Percentiles rank a stretch among this genome's conserved stretches.
phyloP scores from a whole-genome alignment of 177 flowering plant species.

The Vitis hybrid region DNA sequence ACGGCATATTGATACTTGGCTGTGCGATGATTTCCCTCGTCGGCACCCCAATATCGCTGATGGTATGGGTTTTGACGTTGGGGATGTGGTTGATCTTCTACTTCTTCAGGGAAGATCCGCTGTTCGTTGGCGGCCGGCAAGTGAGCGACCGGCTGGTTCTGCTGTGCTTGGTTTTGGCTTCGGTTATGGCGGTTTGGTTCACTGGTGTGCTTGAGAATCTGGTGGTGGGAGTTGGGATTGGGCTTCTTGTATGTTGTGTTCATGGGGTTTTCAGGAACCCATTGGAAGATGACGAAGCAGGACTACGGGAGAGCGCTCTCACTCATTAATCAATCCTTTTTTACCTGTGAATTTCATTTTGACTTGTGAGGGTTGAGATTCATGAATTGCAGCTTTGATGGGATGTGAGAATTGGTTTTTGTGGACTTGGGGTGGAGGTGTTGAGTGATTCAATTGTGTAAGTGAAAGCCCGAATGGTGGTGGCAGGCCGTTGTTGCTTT shows the following conservation, averaged over 20 bases:
- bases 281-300: slow-evolving; percentile 41
- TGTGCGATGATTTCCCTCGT: slow-evolving; percentile 33
- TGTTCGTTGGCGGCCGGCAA: slow-evolving; percentile 28
- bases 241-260: slow-evolving; percentile 23
- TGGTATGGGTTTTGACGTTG: slow-evolving; percentile 21
- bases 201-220: slow-evolving; percentile 22
- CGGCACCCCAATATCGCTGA: slow-evolving; percentile 32
- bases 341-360: background rate
- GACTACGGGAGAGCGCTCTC: slow-evolving; percentile 33
- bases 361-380: background rate
- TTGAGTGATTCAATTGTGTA: too few relatives aligned
- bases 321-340: slow-evolving; percentile 6
- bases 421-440: too few relatives aligned
- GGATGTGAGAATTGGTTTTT: too few relatives aligned
- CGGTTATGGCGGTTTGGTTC: slow-evolving; percentile 21
- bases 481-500: too few relatives aligned
- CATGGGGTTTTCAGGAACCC: slow-evolving; percentile 48
- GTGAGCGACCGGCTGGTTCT: slow-evolving; percentile 31
- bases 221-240: slow-evolving; percentile 21
- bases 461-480: too few relatives aligned
- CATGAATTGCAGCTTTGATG: too few relatives aligned
- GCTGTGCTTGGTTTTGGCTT: slow-evolving; percentile 15
- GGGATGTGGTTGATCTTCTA: slow-evolving; percentile 35
- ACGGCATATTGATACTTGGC: slow-evolving; percentile 25
- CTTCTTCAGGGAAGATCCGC: slow-evolving; percentile 47